A percentile compares a stretch with the other conserved stretches of the same genome.
Evolutionary conservation across 768 basidiomycete genomes (phyloP).

Genomic region (Lepiota subincarnata): DNA sequence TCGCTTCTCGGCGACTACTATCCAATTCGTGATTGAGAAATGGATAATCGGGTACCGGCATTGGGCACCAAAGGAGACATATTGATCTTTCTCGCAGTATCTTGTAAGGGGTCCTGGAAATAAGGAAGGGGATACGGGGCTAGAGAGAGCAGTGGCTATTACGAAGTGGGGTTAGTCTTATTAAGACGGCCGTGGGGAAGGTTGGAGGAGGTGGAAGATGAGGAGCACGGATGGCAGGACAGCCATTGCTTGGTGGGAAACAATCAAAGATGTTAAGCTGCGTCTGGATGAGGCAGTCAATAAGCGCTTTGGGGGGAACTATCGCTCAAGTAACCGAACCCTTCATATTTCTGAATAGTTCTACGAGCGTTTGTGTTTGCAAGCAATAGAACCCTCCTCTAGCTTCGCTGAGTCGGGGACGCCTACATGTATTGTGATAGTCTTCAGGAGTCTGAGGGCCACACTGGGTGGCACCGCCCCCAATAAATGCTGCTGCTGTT

Average conservation of each 20-base stretch:
- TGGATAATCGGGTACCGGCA: conserved; percentile 71
- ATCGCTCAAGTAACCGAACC: conserved; percentile 40
- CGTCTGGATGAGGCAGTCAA: conserved; percentile 62
- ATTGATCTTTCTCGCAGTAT: conserved; percentile 72
- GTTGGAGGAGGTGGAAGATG: conserved; percentile 45
- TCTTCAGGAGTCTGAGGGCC: too few species aligned
- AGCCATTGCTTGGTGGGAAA: conserved; percentile 69
- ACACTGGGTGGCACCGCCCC: too few species aligned
- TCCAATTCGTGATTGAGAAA: conserved; percentile 63
- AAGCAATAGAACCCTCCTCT: too few species aligned
- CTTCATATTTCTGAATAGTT: too few species aligned
- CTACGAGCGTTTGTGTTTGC: too few species aligned
- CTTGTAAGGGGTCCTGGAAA: conserved; percentile 64
- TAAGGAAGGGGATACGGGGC: conserved; percentile 49
- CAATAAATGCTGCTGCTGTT: neutral
- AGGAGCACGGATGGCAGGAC: conserved; percentile 37
- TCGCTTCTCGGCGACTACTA: conserved; percentile 59
- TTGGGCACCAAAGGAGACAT: conserved; percentile 66
- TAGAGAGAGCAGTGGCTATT: conserved; percentile 66
- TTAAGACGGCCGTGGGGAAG: conserved; percentile 60
- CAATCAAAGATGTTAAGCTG: conserved; percentile 65
- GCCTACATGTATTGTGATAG: neutral
- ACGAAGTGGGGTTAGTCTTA: conserved; percentile 78
- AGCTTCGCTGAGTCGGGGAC: too few species aligned
- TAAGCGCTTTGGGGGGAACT: conserved; percentile 64